phyloP scores from a whole-genome alignment of 108 stramenopile genomes.

The Cyclotella baltica region DNA sequence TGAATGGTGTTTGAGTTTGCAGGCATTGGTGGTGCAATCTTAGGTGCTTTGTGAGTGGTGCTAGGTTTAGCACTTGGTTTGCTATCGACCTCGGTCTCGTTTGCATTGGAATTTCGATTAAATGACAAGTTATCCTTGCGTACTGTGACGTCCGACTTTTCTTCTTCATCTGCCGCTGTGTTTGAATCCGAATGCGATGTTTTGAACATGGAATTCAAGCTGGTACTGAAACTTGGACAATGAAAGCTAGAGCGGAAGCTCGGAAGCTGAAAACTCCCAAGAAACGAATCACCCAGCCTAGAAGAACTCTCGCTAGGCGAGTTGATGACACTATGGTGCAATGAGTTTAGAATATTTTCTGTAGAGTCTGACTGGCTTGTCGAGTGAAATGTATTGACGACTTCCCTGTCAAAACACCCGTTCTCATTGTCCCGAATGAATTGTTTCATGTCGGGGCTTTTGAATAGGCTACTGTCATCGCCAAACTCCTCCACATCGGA shows the following conservation, averaged over 20 bases:
- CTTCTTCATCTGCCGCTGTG: background rate
- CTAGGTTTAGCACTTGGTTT: too few relatives aligned
- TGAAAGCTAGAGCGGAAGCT: background rate
- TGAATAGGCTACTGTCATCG: background rate
- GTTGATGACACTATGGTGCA: background rate
- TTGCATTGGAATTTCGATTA: too few relatives aligned
- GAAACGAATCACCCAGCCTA: background rate
- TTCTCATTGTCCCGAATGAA: background rate
- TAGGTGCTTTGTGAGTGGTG: too few relatives aligned
- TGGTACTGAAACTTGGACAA: constrained; percentile 1
- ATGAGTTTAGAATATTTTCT: background rate
- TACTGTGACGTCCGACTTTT: background rate
- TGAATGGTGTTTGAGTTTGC: too few relatives aligned
- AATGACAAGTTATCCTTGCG: too few relatives aligned
- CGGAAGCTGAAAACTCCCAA: background rate
- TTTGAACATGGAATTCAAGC: constrained; percentile 4
- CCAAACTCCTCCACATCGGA: background rate
- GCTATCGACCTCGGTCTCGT: too few relatives aligned
- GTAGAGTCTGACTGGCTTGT: background rate
- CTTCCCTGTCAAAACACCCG: background rate
- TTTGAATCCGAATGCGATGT: background rate
- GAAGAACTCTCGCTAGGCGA: background rate
- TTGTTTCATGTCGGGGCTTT: background rate
- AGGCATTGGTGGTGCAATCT: too few relatives aligned
- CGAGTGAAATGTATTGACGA: background rate